Evolutionary conservation across 768 basidiomycete genomes (phyloP).

Genomic region (Lactarius akahatsu): DNA sequence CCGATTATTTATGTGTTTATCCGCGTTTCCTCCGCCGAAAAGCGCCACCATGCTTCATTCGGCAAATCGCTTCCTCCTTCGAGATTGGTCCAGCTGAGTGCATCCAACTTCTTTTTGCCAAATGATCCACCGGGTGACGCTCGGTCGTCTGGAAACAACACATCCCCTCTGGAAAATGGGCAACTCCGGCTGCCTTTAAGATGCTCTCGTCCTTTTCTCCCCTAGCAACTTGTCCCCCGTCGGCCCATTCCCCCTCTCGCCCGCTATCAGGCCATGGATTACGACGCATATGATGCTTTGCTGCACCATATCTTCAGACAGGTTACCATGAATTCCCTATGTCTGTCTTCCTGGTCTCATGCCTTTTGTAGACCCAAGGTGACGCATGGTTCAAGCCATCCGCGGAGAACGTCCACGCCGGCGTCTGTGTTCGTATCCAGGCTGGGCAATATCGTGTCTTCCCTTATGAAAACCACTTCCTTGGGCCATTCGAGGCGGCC

Average conservation of each 20-base stretch:
- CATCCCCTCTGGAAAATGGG: not conserved
- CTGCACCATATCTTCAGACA: slow-evolving; percentile 78
- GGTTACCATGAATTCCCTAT: slow-evolving; percentile 39
- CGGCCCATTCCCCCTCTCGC: not conserved
- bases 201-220: slow-evolving; percentile 16
- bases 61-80: slow-evolving; percentile 2
- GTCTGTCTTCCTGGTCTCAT: slow-evolving; percentile 18
- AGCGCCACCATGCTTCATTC: not conserved
- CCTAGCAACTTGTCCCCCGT: slow-evolving; percentile 25
- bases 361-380: slow-evolving; percentile 62
- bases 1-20: not conserved
- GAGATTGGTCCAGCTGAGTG: not conserved
- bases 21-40: slow-evolving; percentile 17
- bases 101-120: not conserved
- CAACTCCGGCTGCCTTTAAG: slow-evolving; percentile 2
- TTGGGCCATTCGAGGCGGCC: slow-evolving; percentile 81
- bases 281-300: slow-evolving; percentile 77
- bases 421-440: slow-evolving; percentile 72
- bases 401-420: slow-evolving; percentile 76
- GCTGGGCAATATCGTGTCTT: slow-evolving; percentile 74
- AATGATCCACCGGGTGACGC: slow-evolving; percentile 1
- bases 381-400: slow-evolving; percentile 87
- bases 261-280: slow-evolving; percentile 51
- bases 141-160: not conserved
- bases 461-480: slow-evolving; percentile 79